Evolutionary conservation across 2,329 filamentous ascomycete species (phyloP).

Genomic region (Calcarisporium arbuscula): DNA sequence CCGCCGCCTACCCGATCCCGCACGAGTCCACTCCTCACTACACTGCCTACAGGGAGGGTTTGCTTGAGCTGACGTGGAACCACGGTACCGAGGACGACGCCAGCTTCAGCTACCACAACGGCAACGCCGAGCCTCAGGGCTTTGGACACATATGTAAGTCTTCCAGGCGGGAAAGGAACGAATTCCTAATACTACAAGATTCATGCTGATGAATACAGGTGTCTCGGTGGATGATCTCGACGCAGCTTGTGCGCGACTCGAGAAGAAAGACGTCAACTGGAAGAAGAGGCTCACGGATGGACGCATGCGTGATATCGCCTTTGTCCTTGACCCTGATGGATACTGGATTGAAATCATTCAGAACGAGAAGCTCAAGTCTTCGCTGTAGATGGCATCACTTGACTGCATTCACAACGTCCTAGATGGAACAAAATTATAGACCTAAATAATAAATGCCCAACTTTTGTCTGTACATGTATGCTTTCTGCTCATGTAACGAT

Average conservation of each 20-base stretch:
- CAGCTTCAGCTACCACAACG: slow-evolving; percentile 79
- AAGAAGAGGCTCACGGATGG: slow-evolving; percentile 92
- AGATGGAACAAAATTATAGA: too few relatives aligned
- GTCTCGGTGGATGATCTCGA: slow-evolving; percentile 82
- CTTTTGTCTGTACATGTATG: too few relatives aligned
- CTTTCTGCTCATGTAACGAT: too few relatives aligned
- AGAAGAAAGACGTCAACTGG: slow-evolving; percentile 73
- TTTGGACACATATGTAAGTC: slow-evolving; percentile 82
- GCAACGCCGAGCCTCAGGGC: slow-evolving; percentile 81
- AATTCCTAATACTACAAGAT: background rate
- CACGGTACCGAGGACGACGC: slow-evolving; percentile 77
- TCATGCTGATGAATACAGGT: slow-evolving; percentile 40
- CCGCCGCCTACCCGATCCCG: too few relatives aligned
- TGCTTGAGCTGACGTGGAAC: slow-evolving; percentile 84
- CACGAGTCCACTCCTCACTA: too few relatives aligned
- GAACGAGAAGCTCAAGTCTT: too few relatives aligned
- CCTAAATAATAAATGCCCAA: too few relatives aligned
- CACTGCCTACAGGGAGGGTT: slow-evolving; percentile 68
- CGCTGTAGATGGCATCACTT: too few relatives aligned
- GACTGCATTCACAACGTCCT: too few relatives aligned
- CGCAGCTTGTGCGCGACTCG: slow-evolving; percentile 76
- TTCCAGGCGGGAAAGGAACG: too few relatives aligned
- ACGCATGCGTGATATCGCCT: slow-evolving; percentile 86
- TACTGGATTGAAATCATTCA: slow-evolving; percentile 79
- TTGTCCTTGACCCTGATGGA: slow-evolving; percentile 76